A percentile compares a stretch with the other conserved stretches of the same genome.
These are phyloP conservation scores for Aspergillus sergii DNA, from an alignment of 2,329 filamentous ascomycete genomes.

Conservation along the genomic window DNA sequence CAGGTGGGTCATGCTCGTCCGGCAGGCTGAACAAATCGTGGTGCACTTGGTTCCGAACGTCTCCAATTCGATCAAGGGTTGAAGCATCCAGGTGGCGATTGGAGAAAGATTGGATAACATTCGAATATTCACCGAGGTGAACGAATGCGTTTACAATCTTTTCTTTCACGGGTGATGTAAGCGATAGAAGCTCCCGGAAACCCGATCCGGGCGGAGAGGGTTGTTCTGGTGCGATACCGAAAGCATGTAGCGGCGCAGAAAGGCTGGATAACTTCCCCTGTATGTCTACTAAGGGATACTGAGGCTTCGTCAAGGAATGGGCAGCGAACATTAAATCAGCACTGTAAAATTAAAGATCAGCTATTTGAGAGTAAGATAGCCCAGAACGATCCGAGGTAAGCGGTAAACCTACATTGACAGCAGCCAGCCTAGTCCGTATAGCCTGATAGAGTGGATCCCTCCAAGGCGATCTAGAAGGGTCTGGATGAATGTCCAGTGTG, in stretches of 20 bases:
- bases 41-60: conserved; percentile 6
- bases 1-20: background rate
- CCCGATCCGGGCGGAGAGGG: background rate
- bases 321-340: conserved; percentile 9
- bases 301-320: conserved; percentile 9
- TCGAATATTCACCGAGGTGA: conserved; percentile 9
- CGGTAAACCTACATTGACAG: background rate
- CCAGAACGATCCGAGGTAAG: no score
- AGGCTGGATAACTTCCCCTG: background rate
- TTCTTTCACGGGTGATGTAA: conserved; percentile 4
- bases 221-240: background rate
- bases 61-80: background rate
- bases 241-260: background rate
- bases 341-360: background rate
- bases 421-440: conserved; percentile 10
- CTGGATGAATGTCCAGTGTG: conserved; percentile 12
- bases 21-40: conserved; percentile 8
- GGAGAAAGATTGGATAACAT: conserved; percentile 3
- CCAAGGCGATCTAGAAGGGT: conserved; percentile 8
- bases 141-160: conserved; percentile 6
- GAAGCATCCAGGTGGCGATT: no score
- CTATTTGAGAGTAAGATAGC: background rate
- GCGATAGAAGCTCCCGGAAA: conserved; percentile 5
- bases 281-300: conserved; percentile 5
- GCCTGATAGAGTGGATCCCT: conserved; percentile 4